Evolutionary conservation across 495 filamentous ascomycete species (phyloP), one percentile per base, ranked within the genome.

Genomic region (Xylaria scruposa): DNA sequence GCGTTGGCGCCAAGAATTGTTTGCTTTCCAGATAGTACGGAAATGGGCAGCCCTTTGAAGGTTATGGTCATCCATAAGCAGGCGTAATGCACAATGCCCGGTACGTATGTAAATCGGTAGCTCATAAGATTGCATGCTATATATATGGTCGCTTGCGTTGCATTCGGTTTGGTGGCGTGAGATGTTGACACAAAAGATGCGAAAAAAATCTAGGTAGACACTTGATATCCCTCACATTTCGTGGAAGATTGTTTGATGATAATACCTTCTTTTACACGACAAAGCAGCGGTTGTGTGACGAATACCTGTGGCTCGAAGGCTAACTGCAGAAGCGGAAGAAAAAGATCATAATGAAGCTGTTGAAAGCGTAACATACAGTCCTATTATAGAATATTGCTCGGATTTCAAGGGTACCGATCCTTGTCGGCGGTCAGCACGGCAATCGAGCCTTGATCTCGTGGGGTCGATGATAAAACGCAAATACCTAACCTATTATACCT

Each of bases 341-440:
- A 6, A 61, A 24, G 9, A 29, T 10, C 10, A 49, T 33, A 26
- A 3, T 36, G 42, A 66, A 46, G 46, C 29, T 15, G 44, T 66
- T 4, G 4, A 19, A 59, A 59, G n/a, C 4, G 15, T 36, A 36
- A 26, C 24, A 26, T 12, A 33, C 8, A 2, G 49, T 42, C 36
- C 36, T 38, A 38, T 38, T 38, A 21, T 40, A 46, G 1, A 26
- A 31, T 64, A 19, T 6, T 65, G 29, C 5, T 33, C 49, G 15
- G 62, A 21, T 26, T 46, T 21, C 19, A 53, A 53, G 46, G 46
- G n/a, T 67, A 33, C 26, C 31, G 3, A 67, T 44, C 65, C 65
- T 67, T 42, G 49, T 44, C 65, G 65, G 9, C 31, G 9, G 64
- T 67, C 64, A 67, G 64, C 64, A 67, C 29, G 44, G 64, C 64